Conservation (phyloP, 2,329 filamentous ascomycete genomes). For the Talaromyces sp. region DNA sequence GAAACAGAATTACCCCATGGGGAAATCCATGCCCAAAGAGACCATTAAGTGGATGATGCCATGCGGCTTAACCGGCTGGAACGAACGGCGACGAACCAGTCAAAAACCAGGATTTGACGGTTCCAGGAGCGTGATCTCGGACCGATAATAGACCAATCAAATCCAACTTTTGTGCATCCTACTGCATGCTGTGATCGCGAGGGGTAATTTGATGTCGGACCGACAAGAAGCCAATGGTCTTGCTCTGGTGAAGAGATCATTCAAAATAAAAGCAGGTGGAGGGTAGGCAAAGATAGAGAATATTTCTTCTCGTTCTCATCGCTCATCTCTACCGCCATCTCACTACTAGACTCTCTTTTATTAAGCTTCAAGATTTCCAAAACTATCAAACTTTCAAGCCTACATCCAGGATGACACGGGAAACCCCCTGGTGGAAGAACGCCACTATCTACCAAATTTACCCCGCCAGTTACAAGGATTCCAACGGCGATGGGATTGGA, state of each 20-base stretch:
- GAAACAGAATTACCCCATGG: neutral
- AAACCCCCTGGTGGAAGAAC: slow-evolving; percentile 41
- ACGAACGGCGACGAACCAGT: neutral
- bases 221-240: slow-evolving; percentile 12
- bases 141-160: slow-evolving; percentile 23
- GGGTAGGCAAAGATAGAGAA: neutral
- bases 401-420: slow-evolving; percentile 10
- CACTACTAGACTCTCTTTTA: neutral
- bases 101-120: too few species aligned
- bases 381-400: neutral
- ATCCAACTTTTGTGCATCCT: neutral
- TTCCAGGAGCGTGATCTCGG: slow-evolving; percentile 6
- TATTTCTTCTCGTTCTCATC: neutral
- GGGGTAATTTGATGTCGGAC: slow-evolving; percentile 16
- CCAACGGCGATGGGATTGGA: slow-evolving; percentile 62
- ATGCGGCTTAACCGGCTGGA: neutral
- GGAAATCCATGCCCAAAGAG: neutral
- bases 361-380: neutral
- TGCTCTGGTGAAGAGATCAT: neutral
- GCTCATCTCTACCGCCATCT: neutral
- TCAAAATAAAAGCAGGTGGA: slow-evolving; percentile 10
- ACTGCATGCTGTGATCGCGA: neutral
- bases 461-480: slow-evolving; percentile 48
- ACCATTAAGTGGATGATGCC: neutral
- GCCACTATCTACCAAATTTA: slow-evolving; percentile 39